Evolutionary conservation across 768 basidiomycete genomes (phyloP), one percentile per base, ranked within the genome.

Genomic region (Hydnum rufescens): DNA sequence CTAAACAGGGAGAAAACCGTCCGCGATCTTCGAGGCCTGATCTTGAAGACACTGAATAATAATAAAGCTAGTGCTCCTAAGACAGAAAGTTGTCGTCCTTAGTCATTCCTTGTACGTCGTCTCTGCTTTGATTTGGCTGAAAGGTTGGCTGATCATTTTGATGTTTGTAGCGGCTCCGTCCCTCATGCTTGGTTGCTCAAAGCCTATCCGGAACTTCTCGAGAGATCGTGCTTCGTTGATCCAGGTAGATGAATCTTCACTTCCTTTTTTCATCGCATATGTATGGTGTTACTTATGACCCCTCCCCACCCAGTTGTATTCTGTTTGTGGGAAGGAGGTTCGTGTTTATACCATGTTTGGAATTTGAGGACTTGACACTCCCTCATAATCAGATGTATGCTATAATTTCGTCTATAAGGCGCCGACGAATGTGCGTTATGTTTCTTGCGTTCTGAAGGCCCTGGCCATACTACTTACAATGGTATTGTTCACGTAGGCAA

Each of bases 291-390:
- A 22, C 16, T 4, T 5, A 19, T 13, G 6, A 44, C 23, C 22
- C 3, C 26, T 28, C 16, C n/a, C 6, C 4, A 23, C 42, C 30
- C 44, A 31, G 81, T 84, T 28, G 76, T 81, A 0, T 87, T 90
- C 64, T 90, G 87, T 64, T 77, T 82, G 4, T 96, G 89, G 89
- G 90, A 95, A 73, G 89, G 88, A 55, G 82, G 83, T 82, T 59
- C 54, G 74, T 70, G 5, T 34, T 53, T 49, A 22, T n/a, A 39
- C 32, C 5, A 16, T 28, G 42, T 5, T 54, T 31, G 34, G 6
- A 2, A 4, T 8, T 3, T 25, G 13, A 4, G 28, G 32, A 18
- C 43, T 23, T 26, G 3, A 3, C 13, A 43, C 32, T 29, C 22
- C 23, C 53, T 39, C 31, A 26, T n/a, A 52, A 26, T 22, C 59